Base-by-base conservation (phyloP, 225 moss, liverwort and hornwort species). In the Bryum argenteum region DNA sequence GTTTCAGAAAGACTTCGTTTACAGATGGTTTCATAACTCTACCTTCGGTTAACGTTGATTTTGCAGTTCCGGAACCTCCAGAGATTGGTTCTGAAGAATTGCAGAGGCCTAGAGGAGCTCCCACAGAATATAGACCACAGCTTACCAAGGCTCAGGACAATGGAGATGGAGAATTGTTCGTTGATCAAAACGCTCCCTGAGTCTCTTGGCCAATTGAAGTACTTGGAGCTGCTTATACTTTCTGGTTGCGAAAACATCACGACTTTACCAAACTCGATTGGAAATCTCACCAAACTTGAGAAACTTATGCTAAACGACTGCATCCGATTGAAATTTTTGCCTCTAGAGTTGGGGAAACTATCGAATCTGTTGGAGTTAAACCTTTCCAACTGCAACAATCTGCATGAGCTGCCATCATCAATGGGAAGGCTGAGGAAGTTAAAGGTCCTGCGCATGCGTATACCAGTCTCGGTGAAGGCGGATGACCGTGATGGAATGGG, bases 371-470 rank as follows among this genome's bases (percentile, higher is more conserved):
- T 20, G 43, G 58, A 6, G 45, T 70, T 70, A 45, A 42, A 58
- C 18, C 28, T 70, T 3, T 21, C 70, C 23, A 47, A 59, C 23
- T 70, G 70, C 58, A 24, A 47, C 9, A 3, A n/a, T 10, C 55
- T 70, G 26, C 26, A 14, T 1, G 26, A 70, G 8, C 45, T 70
- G 17, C 70, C 58, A 6, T 17, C 70, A 3, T 70, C 70, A 16
- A 15, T 70, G 42, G 18, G 11, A 10, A 10, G 70, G 43, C 58
- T 70, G 16, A 19, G 17, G 45, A 59, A 1, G 23, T 73, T 73
- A 55, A 73, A 56, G 73, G 73, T 42, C 21, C 7, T 73, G 55
- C 64, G 65, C 56, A 43, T 65, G 55, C 51, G 75, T 16, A 62
- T 42, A 61, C 42, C n/a, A 21, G 62, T 62, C 9, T 26, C 26